Conservation (phyloP, 352 stramenopile genomes). For the Blastocystis sp. region DNA sequence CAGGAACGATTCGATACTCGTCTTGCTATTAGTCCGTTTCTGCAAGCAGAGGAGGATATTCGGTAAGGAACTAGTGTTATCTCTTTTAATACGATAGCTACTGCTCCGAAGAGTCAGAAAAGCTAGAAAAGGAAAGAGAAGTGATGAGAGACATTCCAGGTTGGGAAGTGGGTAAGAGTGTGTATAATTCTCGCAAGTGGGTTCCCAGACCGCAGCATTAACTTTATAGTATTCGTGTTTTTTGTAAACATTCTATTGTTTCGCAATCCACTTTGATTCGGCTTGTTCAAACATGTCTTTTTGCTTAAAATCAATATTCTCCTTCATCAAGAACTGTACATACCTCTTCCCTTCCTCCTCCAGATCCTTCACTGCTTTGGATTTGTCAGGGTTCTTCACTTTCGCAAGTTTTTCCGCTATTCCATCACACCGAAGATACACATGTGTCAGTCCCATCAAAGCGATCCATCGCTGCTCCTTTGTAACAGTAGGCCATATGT, state of each 20-base stretch:
- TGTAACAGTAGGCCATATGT: neutral
- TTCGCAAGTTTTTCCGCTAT: neutral
- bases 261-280: neutral
- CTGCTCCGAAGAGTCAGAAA: constrained; percentile 75
- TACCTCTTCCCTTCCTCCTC: neutral
- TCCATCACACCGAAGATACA: neutral
- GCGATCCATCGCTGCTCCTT: neutral
- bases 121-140: constrained; percentile 80
- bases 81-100: constrained; percentile 65
- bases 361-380: neutral
- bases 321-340: neutral
- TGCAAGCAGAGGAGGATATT: constrained; percentile 88
- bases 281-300: neutral
- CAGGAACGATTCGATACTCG: constrained; percentile 81
- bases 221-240: constrained; percentile 43
- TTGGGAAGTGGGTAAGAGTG: constrained; percentile 78
- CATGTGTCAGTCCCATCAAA: neutral
- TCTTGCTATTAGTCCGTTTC: constrained; percentile 83
- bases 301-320: neutral
- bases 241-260: neutral
- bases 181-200: constrained; percentile 80
- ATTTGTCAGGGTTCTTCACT: neutral
- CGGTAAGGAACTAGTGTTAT: constrained; percentile 65
- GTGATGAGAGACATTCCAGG: constrained; percentile 88
- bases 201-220: constrained; percentile 56